Conservation (phyloP, 2,329 filamentous ascomycete genomes). For the Triangularia setosa region DNA sequence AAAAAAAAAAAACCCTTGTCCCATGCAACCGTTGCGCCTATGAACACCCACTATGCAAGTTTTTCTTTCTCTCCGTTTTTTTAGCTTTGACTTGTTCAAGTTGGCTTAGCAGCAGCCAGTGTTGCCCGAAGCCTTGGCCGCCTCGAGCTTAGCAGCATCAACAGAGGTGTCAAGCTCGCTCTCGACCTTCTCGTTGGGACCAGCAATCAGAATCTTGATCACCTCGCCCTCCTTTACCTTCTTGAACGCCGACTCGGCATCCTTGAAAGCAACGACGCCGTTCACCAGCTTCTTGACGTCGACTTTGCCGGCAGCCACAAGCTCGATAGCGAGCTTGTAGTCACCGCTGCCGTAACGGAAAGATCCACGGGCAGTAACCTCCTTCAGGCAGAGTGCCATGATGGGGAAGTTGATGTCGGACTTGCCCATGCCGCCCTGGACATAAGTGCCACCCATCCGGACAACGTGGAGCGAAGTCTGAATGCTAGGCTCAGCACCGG, state of each 20-base stretch:
- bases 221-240: conserved; percentile 81
- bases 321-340: conserved; percentile 76
- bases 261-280: conserved; percentile 68
- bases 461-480: conserved; percentile 70
- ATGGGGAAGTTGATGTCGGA: conserved; percentile 87
- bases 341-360: conserved; percentile 89
- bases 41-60: neutral
- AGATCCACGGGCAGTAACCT: conserved; percentile 79
- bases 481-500: conserved; percentile 73
- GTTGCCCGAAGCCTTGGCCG: conserved; percentile 13
- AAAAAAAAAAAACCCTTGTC: neutral
- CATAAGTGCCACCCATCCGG: conserved; percentile 68
- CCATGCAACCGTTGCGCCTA: neutral
- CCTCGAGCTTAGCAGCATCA: conserved; percentile 21
- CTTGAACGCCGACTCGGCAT: conserved; percentile 82
- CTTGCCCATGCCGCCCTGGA: conserved; percentile 89
- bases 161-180: conserved; percentile 18
- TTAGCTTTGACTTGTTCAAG: neutral
- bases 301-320: conserved; percentile 69
- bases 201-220: conserved; percentile 65
- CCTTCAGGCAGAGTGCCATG: conserved; percentile 83
- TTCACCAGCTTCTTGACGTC: conserved; percentile 81
- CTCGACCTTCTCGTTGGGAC: conserved; percentile 57
- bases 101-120: conserved; percentile 20
- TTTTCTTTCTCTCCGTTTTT: neutral